Evolutionary conservation across 192 early-diverging fungal genomes (phyloP).

Genomic region (Lobosporangium transversale): DNA sequence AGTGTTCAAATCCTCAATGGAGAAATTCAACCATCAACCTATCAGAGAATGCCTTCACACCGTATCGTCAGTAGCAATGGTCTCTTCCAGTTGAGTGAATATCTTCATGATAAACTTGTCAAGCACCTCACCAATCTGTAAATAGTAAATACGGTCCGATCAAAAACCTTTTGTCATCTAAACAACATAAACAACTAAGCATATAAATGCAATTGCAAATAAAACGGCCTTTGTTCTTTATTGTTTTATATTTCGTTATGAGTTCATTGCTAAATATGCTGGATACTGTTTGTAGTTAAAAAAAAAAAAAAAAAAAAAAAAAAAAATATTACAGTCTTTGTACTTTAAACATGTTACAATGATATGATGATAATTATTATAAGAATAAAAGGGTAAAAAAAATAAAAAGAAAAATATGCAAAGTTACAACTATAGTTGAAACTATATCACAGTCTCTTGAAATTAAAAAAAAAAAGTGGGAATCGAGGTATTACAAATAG

Average conservation of each 20-base stretch:
- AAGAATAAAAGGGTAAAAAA: background rate
- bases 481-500: too few species aligned
- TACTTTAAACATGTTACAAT: too few species aligned
- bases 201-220: too few species aligned
- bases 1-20: constrained; percentile 64
- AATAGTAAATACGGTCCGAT: too few species aligned
- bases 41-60: constrained; percentile 68
- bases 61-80: constrained; percentile 63
- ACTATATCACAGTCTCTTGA: background rate
- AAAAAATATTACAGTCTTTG: constrained; percentile 8
- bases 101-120: constrained; percentile 55
- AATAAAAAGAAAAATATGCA: constrained; percentile 2
- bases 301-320: constrained; percentile 13
- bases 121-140: constrained; percentile 23
- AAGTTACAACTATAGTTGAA: background rate
- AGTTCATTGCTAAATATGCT: background rate
- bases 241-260: background rate
- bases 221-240: too few species aligned
- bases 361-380: too few species aligned
- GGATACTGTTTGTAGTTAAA: background rate
- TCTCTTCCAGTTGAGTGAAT: constrained; percentile 61
- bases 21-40: constrained; percentile 55
- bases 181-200: too few species aligned
- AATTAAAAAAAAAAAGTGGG: background rate
- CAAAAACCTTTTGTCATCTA: too few species aligned